Base-by-base conservation (phyloP, 2,329 filamentous ascomycete genomes). In the Coniochaeta sp. region DNA sequence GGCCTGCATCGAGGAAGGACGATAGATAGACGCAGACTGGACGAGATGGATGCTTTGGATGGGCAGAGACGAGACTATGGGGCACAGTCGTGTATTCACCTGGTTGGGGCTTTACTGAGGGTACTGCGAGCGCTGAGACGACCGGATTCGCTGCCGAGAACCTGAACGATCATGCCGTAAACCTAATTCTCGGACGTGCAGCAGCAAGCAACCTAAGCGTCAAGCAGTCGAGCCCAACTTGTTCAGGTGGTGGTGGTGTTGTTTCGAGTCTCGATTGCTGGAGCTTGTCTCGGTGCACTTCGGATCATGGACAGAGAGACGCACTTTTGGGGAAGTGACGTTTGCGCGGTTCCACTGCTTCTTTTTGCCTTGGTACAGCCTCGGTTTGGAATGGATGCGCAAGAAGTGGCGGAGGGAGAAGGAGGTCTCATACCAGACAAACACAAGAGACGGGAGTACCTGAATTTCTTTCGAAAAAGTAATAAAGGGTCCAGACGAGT, bases 1-100 rank as follows among this genome's bases (percentile, higher is more conserved):
- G 30, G 47, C 45, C 26, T 28, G 45, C 26, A 48, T 48, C 53
- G 62, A 48, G 45, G 30, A 31, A 48, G 26, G 24, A 30, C n/a
- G 45, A 48, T 26, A 2, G 38, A 13, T 9, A 42, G 38, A 42
- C 5, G 38, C 10, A 12, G 33, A 22, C 10, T 9, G 6, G 33
- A 20, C 33, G 33, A 20, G 33, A 22, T 14, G 38, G 33, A 22
- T 14, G 38, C 20, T 26, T 42, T 22, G 38, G 13, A 42, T 14
- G 4, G 26, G 27, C 27, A n/a, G n/a, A n/a, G n/a, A 6, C 27
- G 27, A 12, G 35, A 20, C 7, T 42, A 24, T 22, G 38, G 38
- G 18, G 20, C 38, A n/a, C n/a, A 9, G 38, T 42, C 38, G 38
- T 42, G 38, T 42, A 42, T 42, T 18, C 38, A 42, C 31, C 31